Conservation (phyloP, 805 yeast genomes). For the Saturnispora quitensis region DNA sequence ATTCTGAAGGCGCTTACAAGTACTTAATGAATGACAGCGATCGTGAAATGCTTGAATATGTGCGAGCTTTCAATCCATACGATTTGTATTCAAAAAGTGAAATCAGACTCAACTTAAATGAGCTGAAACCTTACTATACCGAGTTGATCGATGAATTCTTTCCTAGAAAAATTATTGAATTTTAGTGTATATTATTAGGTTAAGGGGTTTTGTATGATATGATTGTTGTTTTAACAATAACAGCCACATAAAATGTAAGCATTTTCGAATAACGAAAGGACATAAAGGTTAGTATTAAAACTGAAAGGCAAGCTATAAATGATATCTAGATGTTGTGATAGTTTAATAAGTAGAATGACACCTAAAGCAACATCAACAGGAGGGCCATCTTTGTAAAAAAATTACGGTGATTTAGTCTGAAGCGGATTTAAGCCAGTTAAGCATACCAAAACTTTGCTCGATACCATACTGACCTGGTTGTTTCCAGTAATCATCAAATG, state of each 20-base stretch:
- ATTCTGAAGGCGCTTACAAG: conserved; percentile 56
- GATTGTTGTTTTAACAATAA: background rate
- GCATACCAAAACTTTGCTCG: conserved; percentile 80
- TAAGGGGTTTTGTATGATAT: background rate
- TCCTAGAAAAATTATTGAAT: conserved; percentile 48
- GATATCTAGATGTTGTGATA: background rate
- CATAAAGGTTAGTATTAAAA: background rate
- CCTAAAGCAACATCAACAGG: background rate
- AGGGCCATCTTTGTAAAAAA: background rate
- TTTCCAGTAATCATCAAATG: conserved; percentile 86
- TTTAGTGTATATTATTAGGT: conserved; percentile 25
- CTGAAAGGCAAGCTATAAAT: background rate
- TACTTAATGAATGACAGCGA: conserved; percentile 60
- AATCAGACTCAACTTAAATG: conserved; percentile 36
- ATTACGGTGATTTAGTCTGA: background rate
- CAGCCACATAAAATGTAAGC: background rate
- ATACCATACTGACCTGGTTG: conserved; percentile 72
- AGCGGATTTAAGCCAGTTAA: conserved; percentile 21
- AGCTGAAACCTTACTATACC: conserved; percentile 47
- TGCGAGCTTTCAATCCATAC: conserved; percentile 56
- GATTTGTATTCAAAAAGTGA: conserved; percentile 61
- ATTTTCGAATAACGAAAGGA: background rate
- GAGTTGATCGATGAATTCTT: conserved; percentile 61
- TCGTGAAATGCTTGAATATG: conserved; percentile 50
- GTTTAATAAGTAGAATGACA: background rate